Evolutionary conservation across 192 early-diverging fungal genomes (phyloP), one percentile per base, ranked within the genome.

Genomic region (Phlyctochytrium arcticum): DNA sequence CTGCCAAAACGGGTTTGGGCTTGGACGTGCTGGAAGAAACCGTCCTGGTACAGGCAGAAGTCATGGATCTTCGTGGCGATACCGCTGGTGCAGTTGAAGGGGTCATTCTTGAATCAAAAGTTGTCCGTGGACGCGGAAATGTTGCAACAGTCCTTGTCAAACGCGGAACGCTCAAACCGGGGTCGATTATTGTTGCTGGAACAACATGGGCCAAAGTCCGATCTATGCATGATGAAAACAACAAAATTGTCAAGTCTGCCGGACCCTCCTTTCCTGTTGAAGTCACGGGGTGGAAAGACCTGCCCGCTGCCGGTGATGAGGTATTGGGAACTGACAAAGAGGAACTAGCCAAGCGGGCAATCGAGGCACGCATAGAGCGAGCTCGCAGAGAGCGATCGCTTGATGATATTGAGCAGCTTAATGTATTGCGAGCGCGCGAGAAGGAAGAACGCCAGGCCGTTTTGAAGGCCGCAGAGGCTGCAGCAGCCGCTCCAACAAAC

Each of bases 271-370:
- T 76, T 2, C 90, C 96, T 4, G 92, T 95, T 42, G 84, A 89
- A 64, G 80, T 96, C 10, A 88, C 84, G 67, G 96, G 96, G 3
- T 98, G 96, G 96, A 92, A 92, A 62, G 90, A 90, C 8, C 75
- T 96, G 29, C 96, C 96, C 6, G 75, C 79, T 35, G 92, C 96
- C 15, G 96, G 96, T 26, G 94, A 98, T 62, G 79, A 87, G 68
- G 92, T 89, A 17, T 65, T 98, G 24, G 87, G 91, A 44, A 89
- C 89, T 3, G 79, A 79, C 34, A 78, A 72, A 23, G 88, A 87
- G 50, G 79, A 75, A 30, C 73, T 85, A 35, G 93, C 92, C 35
- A 94, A 92, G 75, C 79, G 78, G 23, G 89, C 89, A 0, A 82
- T 93, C 6, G 71, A 70, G 12, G 85, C 82, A 54, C 87, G 93